Base-by-base conservation (phyloP, 176 grass and related monocot genomes). In the Cymbopogon citratus region DNA sequence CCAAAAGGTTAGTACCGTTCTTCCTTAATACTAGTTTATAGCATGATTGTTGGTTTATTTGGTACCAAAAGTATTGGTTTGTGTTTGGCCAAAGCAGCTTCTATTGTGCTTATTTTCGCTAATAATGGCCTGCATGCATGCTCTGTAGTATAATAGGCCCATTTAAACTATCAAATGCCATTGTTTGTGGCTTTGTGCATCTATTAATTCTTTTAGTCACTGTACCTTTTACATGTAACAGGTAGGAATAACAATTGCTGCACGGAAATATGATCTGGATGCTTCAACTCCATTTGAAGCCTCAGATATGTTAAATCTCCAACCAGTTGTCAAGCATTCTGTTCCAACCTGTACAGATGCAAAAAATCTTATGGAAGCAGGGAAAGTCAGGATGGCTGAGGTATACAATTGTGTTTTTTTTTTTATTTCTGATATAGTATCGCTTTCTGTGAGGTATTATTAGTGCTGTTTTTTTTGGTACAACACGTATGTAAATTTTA, bases 271-370 rank as follows among this genome's bases (percentile, higher is more conserved):
- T 18, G 89, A 95, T 80, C 77, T 95, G 71, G 76, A 93, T 88
- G 69, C 73, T 80, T 74, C 89, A 19, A 46, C 82, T 64, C 89
- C 93, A 64, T 99, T 99, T 49, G 85, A 93, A 80, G 29, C 80
- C 66, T 95, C 87, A 39, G 96, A 99, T 89, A 88, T 99, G 83
- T 87, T 99, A 83, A 90, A 95, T 90, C 92, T 99, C 44, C 89
- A 99, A 84, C 91, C 96, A 65, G 52, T 95, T 74, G 87, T 95
- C 28, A 99, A 99, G 73, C 96, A 99, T 71, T 99, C 96, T 3
- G 87, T 99, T 85, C 96, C 93, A n/a, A 69, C 83, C 4, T 99
- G 93, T 80, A 77, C 89, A 35, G 93, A 95, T 78, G 96, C 91
- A 57, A 93, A 84, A 83, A 87, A 91, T 67, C 89, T 99, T 61